Base-by-base conservation (phyloP, 768 basidiomycete genomes). In the Pulveroboletus sp. region DNA sequence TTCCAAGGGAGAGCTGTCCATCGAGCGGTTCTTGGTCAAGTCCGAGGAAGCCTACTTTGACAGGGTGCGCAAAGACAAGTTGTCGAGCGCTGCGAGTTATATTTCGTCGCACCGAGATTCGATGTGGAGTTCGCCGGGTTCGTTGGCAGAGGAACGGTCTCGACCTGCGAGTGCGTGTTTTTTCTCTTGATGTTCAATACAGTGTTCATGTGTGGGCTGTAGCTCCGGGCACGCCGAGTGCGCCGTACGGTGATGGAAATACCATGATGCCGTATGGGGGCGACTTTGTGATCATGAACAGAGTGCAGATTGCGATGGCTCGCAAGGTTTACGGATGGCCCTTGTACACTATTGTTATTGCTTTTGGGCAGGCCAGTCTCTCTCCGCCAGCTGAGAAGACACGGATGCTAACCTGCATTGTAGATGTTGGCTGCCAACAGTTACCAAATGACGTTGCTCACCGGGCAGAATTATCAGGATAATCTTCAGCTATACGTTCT, bases 41-140 rank as follows among this genome's bases (percentile, higher is more conserved):
- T 92, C 88, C 55, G 94, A 97, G 70, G 91, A 94, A 62, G 83
- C 82, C 0, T 97, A 93, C 82, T 95, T 95, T 69, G 85, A 89
- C 51, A 86, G 84, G 63, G 89, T 94, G 54, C 83, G 87, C 62
- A 88, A 84, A 67, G 91, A 94, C 57, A 94, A 90, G 73, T 73
- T 95, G 37, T 82, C 82, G 21, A 87, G 82, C 60, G 90, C 90
- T 23, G 83, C 85, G 10, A 90, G 90, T 67, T 72, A 88, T 47
- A 76, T 82, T 37, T 89, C 87, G 27, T 87, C 88, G 16, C 78
- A 81, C 41, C 82, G 87, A 43, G 91, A 93, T 32, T 93, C 90
- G 13, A 68, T 84, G 13, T 91, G 87, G 85, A 90, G 87, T 48
- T 82, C 85, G 23, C 82, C 81, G 31, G 64, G 64, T 9, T 50